Evolutionary conservation across 495 filamentous ascomycete genomes (phyloP).

Genomic region (Trichoderma reesei): DNA sequence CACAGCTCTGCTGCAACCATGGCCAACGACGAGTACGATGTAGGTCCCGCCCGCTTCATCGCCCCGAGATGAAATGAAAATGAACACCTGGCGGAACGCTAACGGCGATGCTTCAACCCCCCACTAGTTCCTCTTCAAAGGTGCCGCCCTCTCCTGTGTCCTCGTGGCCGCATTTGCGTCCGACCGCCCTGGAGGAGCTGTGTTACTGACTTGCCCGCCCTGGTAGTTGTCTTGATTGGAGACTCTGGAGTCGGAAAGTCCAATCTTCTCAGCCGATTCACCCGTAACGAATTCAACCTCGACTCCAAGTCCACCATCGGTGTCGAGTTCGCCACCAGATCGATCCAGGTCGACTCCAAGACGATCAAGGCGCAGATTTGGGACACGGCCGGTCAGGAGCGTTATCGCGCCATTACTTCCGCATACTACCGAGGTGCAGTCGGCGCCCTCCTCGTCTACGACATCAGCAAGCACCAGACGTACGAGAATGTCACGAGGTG

Average conservation of each 20-base stretch:
- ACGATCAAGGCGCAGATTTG: slow-evolving; percentile 99
- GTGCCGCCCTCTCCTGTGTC: slow-evolving; percentile 33
- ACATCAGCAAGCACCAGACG: slow-evolving; percentile 98
- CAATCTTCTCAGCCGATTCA: slow-evolving; percentile 98
- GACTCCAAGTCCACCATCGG: slow-evolving; percentile 99
- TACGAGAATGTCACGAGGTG: slow-evolving; percentile 98
- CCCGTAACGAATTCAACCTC: slow-evolving; percentile 99
- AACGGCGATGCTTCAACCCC: slow-evolving; percentile 10
- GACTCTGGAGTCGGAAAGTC: slow-evolving; percentile 99
- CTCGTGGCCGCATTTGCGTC: not conserved
- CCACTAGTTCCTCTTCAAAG: slow-evolving; percentile 96
- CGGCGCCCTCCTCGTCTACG: slow-evolving; percentile 95
- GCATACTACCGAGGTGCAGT: slow-evolving; percentile 98
- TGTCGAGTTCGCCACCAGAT: slow-evolving; percentile 97
- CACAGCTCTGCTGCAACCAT: slow-evolving; percentile 39
- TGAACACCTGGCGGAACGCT: slow-evolving; percentile 20
- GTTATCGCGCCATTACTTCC: slow-evolving; percentile 97
- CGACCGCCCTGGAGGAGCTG: not conserved
- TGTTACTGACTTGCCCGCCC: slow-evolving; percentile 25
- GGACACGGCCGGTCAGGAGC: slow-evolving; percentile 98
- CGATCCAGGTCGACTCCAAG: slow-evolving; percentile 98
- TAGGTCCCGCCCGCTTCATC: slow-evolving; percentile 41
- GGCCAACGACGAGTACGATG: slow-evolving; percentile 99
- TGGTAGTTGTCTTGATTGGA: slow-evolving; percentile 90
- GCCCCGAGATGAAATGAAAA: not conserved